Evolutionary conservation across 176 grass and related monocot species (phyloP), one percentile per base, ranked within the genome.

Genomic region (Elymus sibiricus): DNA sequence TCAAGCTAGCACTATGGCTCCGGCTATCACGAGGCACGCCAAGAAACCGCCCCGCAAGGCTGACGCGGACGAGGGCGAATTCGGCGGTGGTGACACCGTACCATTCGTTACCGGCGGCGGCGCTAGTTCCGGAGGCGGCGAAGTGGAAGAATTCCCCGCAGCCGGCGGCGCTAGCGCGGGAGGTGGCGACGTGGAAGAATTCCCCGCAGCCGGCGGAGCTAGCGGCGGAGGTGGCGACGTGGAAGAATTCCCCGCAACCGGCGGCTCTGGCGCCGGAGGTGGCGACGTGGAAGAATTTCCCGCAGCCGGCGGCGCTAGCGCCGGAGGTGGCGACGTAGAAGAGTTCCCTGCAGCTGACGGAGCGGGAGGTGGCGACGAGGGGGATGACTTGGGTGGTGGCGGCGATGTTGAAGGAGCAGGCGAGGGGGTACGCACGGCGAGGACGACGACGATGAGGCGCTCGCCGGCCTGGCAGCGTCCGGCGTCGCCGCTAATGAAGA

Each of bases 401-500:
- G 60, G 26, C 6, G 75, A 61, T 3, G 70, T 14, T 6, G 86
- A 65, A 42, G 69, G 68, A 47, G 19, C 44, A 7, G 8, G 86
- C 49, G 13, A 24, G 5, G 43, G 67, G 3, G 31, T 1, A 7
- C 88, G 87, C 14, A 90, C 70, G 69, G 82, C 72, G 75, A 94
- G 89, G 60, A 95, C 86, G 29, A 95, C 83, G 74, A 93, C 87
- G 74, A 92, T 56, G 76, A 92, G 63, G 59, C 75, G 83, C 86
- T 95, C 87, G 24, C 92, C 89, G 11, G 61, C 82, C 51, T 72
- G 26, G 86, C 96, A 98, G 1, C 88, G 88, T 11, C 0, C 70
- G 24, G 46, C 61, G 79, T 93, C 82, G 77, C 85, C 89, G 78
- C 91, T 92, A 76, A 98, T 95, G 85, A 98, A 95, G 87, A 88